Evolutionary conservation across 495 filamentous ascomycete species (phyloP).

Genomic region (Xylaria intraflava): DNA sequence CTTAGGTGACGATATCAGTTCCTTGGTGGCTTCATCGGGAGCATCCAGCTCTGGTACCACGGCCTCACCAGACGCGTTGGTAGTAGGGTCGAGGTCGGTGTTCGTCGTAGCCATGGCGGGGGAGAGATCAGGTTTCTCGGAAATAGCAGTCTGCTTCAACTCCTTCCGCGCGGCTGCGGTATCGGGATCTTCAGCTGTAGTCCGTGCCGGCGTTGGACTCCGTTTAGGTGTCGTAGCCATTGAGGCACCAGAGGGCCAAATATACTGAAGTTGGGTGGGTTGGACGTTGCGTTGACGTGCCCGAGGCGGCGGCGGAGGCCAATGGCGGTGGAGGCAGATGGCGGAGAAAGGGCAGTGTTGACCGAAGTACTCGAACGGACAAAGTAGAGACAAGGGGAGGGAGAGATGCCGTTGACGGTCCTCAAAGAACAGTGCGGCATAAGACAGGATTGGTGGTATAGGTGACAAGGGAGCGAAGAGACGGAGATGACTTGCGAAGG

Average conservation of each 20-base stretch:
- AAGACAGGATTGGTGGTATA: neutral
- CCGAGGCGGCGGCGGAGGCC: neutral
- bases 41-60: conserved; percentile 29
- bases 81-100: neutral
- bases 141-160: conserved; percentile 48
- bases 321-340: neutral
- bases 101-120: conserved; percentile 18
- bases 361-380: neutral
- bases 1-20: conserved; percentile 47
- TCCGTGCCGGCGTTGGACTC: conserved; percentile 21
- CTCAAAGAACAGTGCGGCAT: neutral
- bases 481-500: neutral
- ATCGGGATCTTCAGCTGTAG: conserved; percentile 42
- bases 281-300: neutral
- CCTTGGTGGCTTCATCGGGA: conserved; percentile 33
- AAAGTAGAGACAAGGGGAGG: neutral
- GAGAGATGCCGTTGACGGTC: neutral
- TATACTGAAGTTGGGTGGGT: neutral
- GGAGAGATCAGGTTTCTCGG: conserved; percentile 33
- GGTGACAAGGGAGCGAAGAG: neutral
- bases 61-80: conserved; percentile 10
- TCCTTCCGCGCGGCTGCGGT: conserved; percentile 50
- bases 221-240: conserved; percentile 22
- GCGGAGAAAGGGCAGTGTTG: neutral
- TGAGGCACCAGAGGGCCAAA: neutral